These are phyloP conservation scores for Jatropha podagrica DNA, from an alignment of 441 rosid species.

Conservation along the genomic window DNA sequence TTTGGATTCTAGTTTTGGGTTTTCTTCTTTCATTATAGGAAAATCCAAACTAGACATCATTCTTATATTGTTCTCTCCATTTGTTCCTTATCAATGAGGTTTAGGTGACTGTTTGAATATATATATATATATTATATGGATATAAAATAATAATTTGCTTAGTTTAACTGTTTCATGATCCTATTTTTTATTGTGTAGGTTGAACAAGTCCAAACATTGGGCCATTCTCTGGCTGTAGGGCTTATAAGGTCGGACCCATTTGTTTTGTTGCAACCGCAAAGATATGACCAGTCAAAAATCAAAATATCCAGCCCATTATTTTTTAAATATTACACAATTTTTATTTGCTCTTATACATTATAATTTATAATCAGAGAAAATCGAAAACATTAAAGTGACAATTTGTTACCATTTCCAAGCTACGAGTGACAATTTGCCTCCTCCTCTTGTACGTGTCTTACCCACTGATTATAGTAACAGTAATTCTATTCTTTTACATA, in stretches of 20 bases:
- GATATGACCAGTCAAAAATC: background rate
- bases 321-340: too few species aligned
- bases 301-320: background rate
- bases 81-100: conserved; percentile 14
- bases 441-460: too few species aligned
- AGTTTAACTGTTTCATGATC: conserved; percentile 14
- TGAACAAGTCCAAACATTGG: conserved; percentile 2
- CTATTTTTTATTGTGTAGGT: background rate
- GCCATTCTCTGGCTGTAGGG: background rate
- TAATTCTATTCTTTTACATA: too few species aligned
- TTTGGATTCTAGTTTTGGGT: conserved; percentile 27
- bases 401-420: too few species aligned
- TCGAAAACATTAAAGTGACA: too few species aligned
- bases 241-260: conserved; percentile 9
- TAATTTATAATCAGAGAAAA: too few species aligned
- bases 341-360: too few species aligned
- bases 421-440: too few species aligned
- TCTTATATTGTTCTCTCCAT: conserved; percentile 10
- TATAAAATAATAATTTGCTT: background rate
- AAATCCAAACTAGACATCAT: conserved; percentile 14
- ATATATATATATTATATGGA: too few species aligned
- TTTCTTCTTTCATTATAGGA: background rate
- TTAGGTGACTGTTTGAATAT: conserved; percentile 17
- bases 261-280: background rate
- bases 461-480: too few species aligned